Percentiles rank a stretch among this genome's conserved stretches.
phyloP scores from a whole-genome alignment of 805 yeast species.

The Pichia deserticola region DNA sequence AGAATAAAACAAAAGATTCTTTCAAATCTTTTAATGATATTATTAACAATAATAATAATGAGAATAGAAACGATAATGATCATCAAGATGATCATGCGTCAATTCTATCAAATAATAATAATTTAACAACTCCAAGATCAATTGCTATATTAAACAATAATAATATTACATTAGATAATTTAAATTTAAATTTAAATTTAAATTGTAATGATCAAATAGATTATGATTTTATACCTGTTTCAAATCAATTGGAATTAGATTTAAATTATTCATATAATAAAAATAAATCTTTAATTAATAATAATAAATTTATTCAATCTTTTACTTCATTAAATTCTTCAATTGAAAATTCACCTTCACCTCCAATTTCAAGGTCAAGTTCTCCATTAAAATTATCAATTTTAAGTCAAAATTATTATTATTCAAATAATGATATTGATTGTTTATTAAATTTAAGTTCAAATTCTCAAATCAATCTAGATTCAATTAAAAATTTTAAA shows the following conservation, averaged over 20 bases:
- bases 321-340: constrained; percentile 4
- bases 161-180: neutral
- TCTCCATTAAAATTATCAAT: neutral
- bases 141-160: neutral
- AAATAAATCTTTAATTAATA: neutral
- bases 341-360: neutral
- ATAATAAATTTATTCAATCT: neutral
- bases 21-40: no score
- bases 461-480: neutral
- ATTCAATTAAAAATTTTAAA: neutral
- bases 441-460: neutral
- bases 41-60: no score
- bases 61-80: no score
- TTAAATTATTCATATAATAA: constrained; percentile 1
- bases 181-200: neutral
- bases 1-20: no score
- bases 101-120: no score
- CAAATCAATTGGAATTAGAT: neutral
- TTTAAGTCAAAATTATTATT: no score
- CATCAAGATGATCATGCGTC: no score
- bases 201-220: neutral
- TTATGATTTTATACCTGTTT: neutral
- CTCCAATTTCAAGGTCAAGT: constrained; percentile 4
- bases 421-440: neutral
- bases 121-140: neutral